Base-by-base conservation (phyloP, 768 basidiomycete genomes). In the Rhodocollybia butyracea region DNA sequence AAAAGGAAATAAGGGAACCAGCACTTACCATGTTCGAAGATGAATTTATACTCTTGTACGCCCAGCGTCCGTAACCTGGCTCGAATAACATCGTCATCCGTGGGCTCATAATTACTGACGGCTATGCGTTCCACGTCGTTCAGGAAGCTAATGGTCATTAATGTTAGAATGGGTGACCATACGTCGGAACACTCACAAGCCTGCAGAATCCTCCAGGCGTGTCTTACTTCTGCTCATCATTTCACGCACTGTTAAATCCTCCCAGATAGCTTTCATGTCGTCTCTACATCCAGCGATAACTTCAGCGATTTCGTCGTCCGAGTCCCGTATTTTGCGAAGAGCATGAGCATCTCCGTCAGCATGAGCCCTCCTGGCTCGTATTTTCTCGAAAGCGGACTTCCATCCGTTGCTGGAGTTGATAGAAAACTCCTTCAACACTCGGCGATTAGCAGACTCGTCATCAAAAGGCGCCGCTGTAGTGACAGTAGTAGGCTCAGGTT, bases 31-130 rank as follows among this genome's bases (percentile, higher is more conserved):
- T 82, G 78, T 51, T 86, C 84, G 61, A 89, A 79, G 32, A 75
- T 69, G 59, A 89, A 84, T 38, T 75, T 73, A 62, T 91, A 84
- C 64, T 91, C 89, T 66, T 90, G 87, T 8, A 91, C 82, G 34
- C 89, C 89, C 19, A 89, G 73, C 1, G 91, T 93, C 46, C 88
- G 79, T 43, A 93, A 71, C 22, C 91, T 82, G 26, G 91, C 91
- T 10, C 88, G 82, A 53, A 93, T 79, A 19, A 93, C 82, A 61
- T 93, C 91, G 51, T 86, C 79, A 59, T 89, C 89, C 2, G 78
- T 83, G 1, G 89, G 88, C 58, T 85, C 77, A 63, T 89, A 91
- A 56, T 72, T 74, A n/a, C 71, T 64, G 19, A 75, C 69, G 13
- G 84, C 84, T 51, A 91, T 83, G 36, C 89, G 82, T 2, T 83